Evolutionary conservation across 768 basidiomycete genomes (phyloP), one percentile per base, ranked within the genome.

Genomic region (Rhodotorula toruloides): DNA sequence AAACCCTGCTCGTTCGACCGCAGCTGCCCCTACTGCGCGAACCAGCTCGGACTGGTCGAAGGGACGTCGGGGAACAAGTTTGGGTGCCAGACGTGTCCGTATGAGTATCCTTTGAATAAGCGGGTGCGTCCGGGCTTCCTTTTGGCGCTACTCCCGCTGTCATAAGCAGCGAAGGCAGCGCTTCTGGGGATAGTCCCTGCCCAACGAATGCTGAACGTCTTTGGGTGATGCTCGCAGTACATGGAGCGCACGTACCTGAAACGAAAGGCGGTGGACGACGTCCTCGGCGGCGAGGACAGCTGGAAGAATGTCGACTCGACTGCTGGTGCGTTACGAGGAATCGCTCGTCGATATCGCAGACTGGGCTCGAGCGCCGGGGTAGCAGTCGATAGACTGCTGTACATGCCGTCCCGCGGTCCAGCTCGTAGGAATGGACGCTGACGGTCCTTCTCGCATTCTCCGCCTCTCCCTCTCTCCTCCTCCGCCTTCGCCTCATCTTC

Each of bases 221-320:
- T n/a, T n/a, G n/a, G 31, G 12, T 9, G 5, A 12, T 5, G 0
- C 37, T n/a, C 10, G 86, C 91, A 91, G 29, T 89, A 91, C 61
- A 39, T 65, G n/a, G 72, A 96, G 90, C 92, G 96, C 85, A 96
- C 92, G 12, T 89, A 90, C 58, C 81, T 96, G 56, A 86, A 86
- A 71, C 83, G 89, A n/a, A 98, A 98, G 74, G 84, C 87, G 72
- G 87, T 91, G 19, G 96, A 99, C 76, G 96, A 98, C 74, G 93
- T 99, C 11, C 81, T 98, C 34, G 96, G 94, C 56, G 92, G 91
- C 6, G 91, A 90, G 43, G 90, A 91, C 65, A 86, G 86, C 78
- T 96, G 93, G 91, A 87, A 87, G 61, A 89, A 96, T 77, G 93
- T 92, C 5, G 93, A 94, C 77, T 85, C 86, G 54, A 91, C 88